Evolutionary conservation across 257 asterid genomes (phyloP), one percentile per base, ranked within the genome.

Genomic region (Echium plantagineum): DNA sequence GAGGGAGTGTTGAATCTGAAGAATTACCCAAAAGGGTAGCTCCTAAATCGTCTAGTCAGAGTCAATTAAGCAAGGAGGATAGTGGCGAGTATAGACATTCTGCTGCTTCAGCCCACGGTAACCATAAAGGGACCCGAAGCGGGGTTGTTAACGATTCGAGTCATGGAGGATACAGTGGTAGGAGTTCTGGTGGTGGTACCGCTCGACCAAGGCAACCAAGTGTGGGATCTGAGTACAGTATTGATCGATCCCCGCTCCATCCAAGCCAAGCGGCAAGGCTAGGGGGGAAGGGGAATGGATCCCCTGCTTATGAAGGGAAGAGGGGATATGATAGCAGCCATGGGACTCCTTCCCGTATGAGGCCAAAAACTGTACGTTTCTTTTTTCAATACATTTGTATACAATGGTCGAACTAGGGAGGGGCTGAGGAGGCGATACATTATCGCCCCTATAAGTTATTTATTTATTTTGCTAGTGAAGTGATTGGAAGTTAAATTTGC

Each of bases 171-270:
- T 48, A 71, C 22, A 82, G 87, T 21, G 18, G 9, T 1, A 81
- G 82, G 35, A 86, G 73, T 31, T 74, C 51, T 30, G 82, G 79
- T 42, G 49, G 60, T 1, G 81, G 82, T 46, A 86, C 75, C 28
- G 74, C 53, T 30, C 83, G 79, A n/a, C 42, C 78, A 20, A 74
- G 49, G 49, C 16, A 81, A 22, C 61, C 75, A 15, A 80, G 86
- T 56, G 79, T 31, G 21, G 96, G 95, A 4, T 81, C 87, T 0
- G 96, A 87, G 21, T 75, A 75, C 38, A 79, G 89, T 72, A 54
- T 79, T 57, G 95, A 88, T 16, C 80, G 79, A 17, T 85, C 95
- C 1, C 96, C 96, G 0, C 75, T 80, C 57, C 91, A 85, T 68
- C 90, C 90, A 1, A 81, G 73, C 62, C 53, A 79, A 42, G 85